Percentiles rank a stretch among this genome's conserved stretches.
Evolutionary conservation across 208 protist species (phyloP).

Genomic region (Leishmania lainsoni): DNA sequence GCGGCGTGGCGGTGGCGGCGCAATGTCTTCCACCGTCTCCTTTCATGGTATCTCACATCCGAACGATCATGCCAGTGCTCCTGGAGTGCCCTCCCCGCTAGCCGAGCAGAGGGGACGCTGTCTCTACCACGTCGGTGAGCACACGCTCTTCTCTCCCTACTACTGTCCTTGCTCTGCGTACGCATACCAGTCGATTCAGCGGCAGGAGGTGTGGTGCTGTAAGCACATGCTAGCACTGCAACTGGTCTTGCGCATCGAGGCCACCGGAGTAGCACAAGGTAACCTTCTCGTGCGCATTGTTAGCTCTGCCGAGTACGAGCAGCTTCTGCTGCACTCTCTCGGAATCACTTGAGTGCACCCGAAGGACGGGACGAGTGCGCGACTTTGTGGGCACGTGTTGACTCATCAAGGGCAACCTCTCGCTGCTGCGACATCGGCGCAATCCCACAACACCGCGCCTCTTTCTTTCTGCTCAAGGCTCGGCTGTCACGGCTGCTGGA

Average conservation of each 20-base stretch:
- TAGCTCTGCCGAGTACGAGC: constrained; percentile 24
- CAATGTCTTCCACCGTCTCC: background rate
- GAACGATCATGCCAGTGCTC: background rate
- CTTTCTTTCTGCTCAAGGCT: background rate
- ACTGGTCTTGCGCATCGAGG: constrained; percentile 61
- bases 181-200: constrained; percentile 69
- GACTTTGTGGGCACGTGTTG: background rate
- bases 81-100: background rate
- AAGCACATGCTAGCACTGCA: constrained; percentile 86
- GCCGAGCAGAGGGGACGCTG: constrained; percentile 28
- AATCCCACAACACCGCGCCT: background rate
- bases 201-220: constrained; percentile 76
- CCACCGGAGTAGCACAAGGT: constrained; percentile 51
- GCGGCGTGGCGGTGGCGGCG: background rate
- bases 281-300: constrained; percentile 49
- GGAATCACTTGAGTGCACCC: background rate
- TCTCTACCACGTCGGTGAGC: constrained; percentile 79
- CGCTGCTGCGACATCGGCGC: background rate
- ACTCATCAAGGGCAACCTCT: background rate
- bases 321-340: constrained; percentile 23
- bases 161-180: constrained; percentile 87
- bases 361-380: background rate
- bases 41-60: background rate
- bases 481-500: background rate
- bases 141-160: constrained; percentile 71